These are phyloP conservation scores for Epichloe gansuensis DNA, from an alignment of 2,329 filamentous ascomycete species.

Conservation along the genomic window DNA sequence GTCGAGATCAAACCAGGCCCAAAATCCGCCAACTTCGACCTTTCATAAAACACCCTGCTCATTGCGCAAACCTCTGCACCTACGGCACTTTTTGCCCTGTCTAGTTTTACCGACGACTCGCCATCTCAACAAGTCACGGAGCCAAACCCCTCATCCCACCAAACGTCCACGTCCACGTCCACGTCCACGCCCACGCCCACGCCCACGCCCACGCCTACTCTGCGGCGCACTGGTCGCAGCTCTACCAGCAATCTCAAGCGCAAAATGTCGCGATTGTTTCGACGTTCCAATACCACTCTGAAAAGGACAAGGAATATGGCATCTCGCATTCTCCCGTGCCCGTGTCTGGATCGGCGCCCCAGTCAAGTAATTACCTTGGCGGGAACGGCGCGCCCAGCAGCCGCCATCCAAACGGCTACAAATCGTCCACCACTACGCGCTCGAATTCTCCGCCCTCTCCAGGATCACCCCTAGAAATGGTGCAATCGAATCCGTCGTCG, in stretches of 20 bases:
- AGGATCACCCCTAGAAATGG: slow-evolving; percentile 31
- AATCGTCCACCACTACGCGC: slow-evolving; percentile 32
- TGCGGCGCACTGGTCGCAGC: slow-evolving; percentile 29
- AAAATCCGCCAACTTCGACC: slow-evolving; percentile 5
- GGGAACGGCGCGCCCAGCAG: slow-evolving; percentile 12
- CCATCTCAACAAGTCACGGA: background rate
- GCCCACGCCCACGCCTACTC: slow-evolving; percentile 16
- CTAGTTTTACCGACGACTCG: background rate
- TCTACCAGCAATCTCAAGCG: slow-evolving; percentile 34
- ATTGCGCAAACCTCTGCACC: background rate
- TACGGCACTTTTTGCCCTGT: background rate
- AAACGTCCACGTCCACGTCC: background rate
- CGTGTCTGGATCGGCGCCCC: slow-evolving; percentile 11
- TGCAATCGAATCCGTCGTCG: slow-evolving; percentile 15
- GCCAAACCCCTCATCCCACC: slow-evolving; percentile 9
- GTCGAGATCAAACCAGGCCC: slow-evolving; percentile 13
- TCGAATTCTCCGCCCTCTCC: slow-evolving; percentile 41
- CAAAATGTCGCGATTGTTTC: slow-evolving; percentile 38
- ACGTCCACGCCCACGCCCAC: background rate
- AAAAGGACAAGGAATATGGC: slow-evolving; percentile 15
- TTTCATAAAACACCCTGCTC: slow-evolving; percentile 9
- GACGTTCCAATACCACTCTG: slow-evolving; percentile 26
- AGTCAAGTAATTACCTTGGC: slow-evolving; percentile 4
- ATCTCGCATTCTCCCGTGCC: slow-evolving; percentile 9
- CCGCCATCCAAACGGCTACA: slow-evolving; percentile 32